A percentile compares a stretch with the other conserved stretches of the same genome.
Conservation (phyloP, 805 yeast species). For the Teunomyces aglyptinius region DNA sequence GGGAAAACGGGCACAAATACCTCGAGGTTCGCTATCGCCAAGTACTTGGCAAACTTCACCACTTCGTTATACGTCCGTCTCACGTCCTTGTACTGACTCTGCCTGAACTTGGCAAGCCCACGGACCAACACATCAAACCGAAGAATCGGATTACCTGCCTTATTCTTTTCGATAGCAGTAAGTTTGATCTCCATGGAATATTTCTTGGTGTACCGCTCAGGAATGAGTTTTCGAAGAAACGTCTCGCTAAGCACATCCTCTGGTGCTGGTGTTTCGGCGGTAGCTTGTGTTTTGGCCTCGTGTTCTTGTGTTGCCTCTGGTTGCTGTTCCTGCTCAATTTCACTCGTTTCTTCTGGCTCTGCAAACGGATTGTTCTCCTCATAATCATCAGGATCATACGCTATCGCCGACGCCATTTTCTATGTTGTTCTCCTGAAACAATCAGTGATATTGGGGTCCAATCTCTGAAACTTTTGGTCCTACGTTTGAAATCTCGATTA, state of each 20-base stretch:
- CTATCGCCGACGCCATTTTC: constrained; percentile 7
- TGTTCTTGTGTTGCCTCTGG: too few species aligned
- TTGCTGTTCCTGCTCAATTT: constrained; percentile 9
- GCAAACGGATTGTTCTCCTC: constrained; percentile 45
- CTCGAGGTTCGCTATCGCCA: constrained; percentile 81
- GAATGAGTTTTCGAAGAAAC: constrained; percentile 40
- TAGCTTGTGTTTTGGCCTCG: neutral
- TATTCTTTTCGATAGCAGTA: constrained; percentile 66
- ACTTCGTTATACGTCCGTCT: constrained; percentile 82
- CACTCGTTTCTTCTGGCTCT: constrained; percentile 23
- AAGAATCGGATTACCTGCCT: constrained; percentile 75
- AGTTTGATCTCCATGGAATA: constrained; percentile 54
- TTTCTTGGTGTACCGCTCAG: constrained; percentile 47
- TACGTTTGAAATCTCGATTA: too few species aligned
- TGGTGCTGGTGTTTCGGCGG: neutral
- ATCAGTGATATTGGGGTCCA: too few species aligned
- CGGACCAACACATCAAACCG: constrained; percentile 53
- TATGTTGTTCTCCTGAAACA: neutral
- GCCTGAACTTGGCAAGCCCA: constrained; percentile 75
- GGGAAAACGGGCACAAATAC: constrained; percentile 93
- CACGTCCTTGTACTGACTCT: constrained; percentile 63
- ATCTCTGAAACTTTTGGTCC: too few species aligned
- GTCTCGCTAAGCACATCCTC: constrained; percentile 23
- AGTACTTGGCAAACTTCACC: constrained; percentile 68
- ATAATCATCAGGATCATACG: constrained; percentile 24